A percentile compares a stretch with the other conserved stretches of the same genome.
phyloP scores from a whole-genome alignment of 768 basidiomycete genomes.

The Lactifluus subvellereus region DNA sequence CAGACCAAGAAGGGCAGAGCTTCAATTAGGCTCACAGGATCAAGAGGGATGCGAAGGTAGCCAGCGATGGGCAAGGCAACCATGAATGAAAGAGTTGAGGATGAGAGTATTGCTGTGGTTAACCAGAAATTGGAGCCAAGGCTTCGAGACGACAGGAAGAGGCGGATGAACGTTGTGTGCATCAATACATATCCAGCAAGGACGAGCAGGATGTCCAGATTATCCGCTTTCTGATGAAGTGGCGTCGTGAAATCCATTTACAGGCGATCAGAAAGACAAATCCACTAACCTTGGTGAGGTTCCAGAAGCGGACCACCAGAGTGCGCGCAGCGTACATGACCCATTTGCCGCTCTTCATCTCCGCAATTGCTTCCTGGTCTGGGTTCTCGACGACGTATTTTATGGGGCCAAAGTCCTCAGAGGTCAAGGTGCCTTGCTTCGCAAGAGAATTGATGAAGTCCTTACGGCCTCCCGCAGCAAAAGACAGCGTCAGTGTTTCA shows the following conservation, averaged over 20 bases:
- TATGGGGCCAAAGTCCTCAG: slow-evolving; percentile 37
- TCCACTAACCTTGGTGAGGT: slow-evolving; percentile 63
- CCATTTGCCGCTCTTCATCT: slow-evolving; percentile 83
- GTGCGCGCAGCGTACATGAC: slow-evolving; percentile 79
- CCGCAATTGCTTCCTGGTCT: slow-evolving; percentile 50
- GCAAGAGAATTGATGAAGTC: slow-evolving; percentile 43
- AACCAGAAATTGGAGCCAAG: slow-evolving; percentile 76
- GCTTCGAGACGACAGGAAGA: slow-evolving; percentile 82
- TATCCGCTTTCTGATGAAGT: slow-evolving; percentile 72
- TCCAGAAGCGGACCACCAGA: slow-evolving; percentile 77
- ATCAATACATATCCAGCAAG: slow-evolving; percentile 91
- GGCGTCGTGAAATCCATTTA: background rate
- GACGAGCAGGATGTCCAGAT: slow-evolving; percentile 91
- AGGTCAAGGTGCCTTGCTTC: slow-evolving; percentile 29
- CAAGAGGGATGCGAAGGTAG: slow-evolving; percentile 78
- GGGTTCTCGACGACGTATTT: slow-evolving; percentile 47
- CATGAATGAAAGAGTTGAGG: slow-evolving; percentile 77
- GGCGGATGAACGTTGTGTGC: slow-evolving; percentile 90
- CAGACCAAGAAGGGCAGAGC: slow-evolving; percentile 97
- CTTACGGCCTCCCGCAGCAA: slow-evolving; percentile 44
- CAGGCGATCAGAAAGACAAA: background rate
- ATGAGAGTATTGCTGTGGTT: slow-evolving; percentile 70
- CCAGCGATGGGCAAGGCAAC: slow-evolving; percentile 72
- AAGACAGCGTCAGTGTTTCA: slow-evolving; percentile 45
- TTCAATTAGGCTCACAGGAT: slow-evolving; percentile 89